A percentile compares a stretch with the other conserved stretches of the same genome.
phyloP scores from a whole-genome alignment of 768 basidiomycete species.

The Collybia sordida region DNA sequence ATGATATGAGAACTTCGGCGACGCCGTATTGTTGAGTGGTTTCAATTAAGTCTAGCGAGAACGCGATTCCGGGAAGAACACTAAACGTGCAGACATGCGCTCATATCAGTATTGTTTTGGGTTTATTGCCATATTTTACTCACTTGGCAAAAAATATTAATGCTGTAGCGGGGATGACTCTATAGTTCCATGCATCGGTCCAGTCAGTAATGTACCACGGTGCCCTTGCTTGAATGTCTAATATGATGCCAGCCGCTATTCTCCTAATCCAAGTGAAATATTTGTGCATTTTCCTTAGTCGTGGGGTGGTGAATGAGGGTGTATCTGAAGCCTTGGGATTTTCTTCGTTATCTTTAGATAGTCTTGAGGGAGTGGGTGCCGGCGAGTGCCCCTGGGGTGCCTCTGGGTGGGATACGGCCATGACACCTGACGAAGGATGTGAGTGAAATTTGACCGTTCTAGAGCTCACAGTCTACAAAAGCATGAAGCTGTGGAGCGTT shows the following conservation, averaged over 20 bases:
- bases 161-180: too few relatives aligned
- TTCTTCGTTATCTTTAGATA: too few relatives aligned
- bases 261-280: conserved; percentile 26
- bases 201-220: conserved; percentile 89
- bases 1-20: conserved; percentile 77
- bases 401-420: too few relatives aligned
- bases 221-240: conserved; percentile 50
- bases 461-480: too few relatives aligned
- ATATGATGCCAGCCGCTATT: conserved; percentile 61
- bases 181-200: conserved; percentile 79
- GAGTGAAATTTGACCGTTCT: too few relatives aligned
- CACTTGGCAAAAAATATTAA: conserved; percentile 82
- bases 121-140: conserved; percentile 19
- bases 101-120: too few relatives aligned
- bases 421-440: too few relatives aligned
- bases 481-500: too few relatives aligned
- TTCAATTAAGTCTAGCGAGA: conserved; percentile 89
- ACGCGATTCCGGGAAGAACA: conserved; percentile 89
- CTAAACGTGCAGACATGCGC: conserved; percentile 32
- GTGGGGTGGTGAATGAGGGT: too few relatives aligned
- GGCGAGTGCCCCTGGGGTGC: too few relatives aligned
- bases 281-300: background rate
- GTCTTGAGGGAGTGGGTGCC: too few relatives aligned
- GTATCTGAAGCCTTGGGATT: too few relatives aligned
- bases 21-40: conserved; percentile 90